A percentile compares a stretch with the other conserved stretches of the same genome.
These are phyloP conservation scores for Bipolaris gigantea DNA, from an alignment of 2,329 filamentous ascomycete species.

Conservation along the genomic window DNA sequence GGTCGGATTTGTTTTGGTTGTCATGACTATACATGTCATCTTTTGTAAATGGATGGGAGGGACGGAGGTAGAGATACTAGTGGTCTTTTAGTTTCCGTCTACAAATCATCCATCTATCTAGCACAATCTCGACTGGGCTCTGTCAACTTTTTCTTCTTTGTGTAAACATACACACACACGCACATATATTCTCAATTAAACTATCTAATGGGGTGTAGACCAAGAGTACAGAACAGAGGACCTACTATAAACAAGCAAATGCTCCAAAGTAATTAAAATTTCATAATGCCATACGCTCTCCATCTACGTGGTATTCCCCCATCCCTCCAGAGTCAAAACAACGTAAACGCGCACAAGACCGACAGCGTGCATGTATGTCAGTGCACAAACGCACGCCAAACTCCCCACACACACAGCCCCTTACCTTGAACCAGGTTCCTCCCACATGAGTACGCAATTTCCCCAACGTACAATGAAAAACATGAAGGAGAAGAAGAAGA, in stretches of 20 bases:
- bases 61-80: too few species aligned
- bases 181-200: too few species aligned
- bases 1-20: too few species aligned
- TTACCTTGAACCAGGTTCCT: not conserved
- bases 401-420: not conserved
- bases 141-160: too few species aligned
- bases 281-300: not conserved
- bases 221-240: not conserved
- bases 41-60: too few species aligned
- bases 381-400: not conserved
- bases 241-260: not conserved
- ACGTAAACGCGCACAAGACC: not conserved
- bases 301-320: not conserved
- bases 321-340: not conserved
- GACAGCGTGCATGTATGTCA: not conserved
- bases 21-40: too few species aligned
- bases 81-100: too few species aligned
- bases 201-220: not conserved
- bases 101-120: too few species aligned
- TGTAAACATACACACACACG: too few species aligned
- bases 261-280: not conserved
- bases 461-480: not conserved
- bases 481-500: not conserved
- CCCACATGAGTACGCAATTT: not conserved
- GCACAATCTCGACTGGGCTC: too few species aligned